Evolutionary conservation across 1,284 basidiomycete species (phyloP).

Genomic region (Irpex sp.): DNA sequence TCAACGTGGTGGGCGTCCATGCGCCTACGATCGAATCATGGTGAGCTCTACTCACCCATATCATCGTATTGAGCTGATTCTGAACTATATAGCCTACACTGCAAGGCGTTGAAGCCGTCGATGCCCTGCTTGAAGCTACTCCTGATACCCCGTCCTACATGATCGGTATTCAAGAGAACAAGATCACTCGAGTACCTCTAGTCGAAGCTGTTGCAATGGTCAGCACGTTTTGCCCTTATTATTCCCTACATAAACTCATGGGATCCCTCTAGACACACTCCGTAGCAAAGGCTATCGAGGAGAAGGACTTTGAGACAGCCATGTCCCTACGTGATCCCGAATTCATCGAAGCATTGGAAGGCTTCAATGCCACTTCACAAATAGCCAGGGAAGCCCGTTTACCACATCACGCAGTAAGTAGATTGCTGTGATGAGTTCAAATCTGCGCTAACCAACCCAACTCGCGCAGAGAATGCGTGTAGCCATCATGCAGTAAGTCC

Average conservation of each 20-base stretch:
- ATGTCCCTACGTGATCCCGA: slow-evolving; percentile 90
- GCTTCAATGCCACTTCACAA: slow-evolving; percentile 75
- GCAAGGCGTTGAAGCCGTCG: slow-evolving; percentile 92
- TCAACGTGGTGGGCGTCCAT: slow-evolving; percentile 91
- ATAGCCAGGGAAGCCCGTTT: slow-evolving; percentile 59
- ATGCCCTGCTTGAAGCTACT: slow-evolving; percentile 85
- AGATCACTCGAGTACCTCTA: slow-evolving; percentile 88
- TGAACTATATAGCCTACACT: slow-evolving; percentile 72
- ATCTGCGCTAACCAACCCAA: slow-evolving; percentile 2
- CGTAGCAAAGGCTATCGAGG: slow-evolving; percentile 80
- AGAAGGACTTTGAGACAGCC: slow-evolving; percentile 84
- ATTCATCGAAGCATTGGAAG: slow-evolving; percentile 83
- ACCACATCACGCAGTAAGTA: slow-evolving; percentile 57
- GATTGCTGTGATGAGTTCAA: neutral
- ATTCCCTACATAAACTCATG: neutral
- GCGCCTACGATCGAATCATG: slow-evolving; percentile 90
- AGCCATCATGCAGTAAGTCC: slow-evolving; percentile 87
- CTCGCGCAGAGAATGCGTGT: slow-evolving; percentile 71
- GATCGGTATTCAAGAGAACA: slow-evolving; percentile 96
- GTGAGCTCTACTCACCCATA: slow-evolving; percentile 45
- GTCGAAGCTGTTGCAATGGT: slow-evolving; percentile 91
- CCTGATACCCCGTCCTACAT: slow-evolving; percentile 95
- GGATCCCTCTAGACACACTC: slow-evolving; percentile 65
- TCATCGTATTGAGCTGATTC: slow-evolving; percentile 70
- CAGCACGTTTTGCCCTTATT: neutral